Evolutionary conservation across 371 early-diverging fungal species (phyloP).

Genomic region (Cokeromyces recurvatus): DNA sequence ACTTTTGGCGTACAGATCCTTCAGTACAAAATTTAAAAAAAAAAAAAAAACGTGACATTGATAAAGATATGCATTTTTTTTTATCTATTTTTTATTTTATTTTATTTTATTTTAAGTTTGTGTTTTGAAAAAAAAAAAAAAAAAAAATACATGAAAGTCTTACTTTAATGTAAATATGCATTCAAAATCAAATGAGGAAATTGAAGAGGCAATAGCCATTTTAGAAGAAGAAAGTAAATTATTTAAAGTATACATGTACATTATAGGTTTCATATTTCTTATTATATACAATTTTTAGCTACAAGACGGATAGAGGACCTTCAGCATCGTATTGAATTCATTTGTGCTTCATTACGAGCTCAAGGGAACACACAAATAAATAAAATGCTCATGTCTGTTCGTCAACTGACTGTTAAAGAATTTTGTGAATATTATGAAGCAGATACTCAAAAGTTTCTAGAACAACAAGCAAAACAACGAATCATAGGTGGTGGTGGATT

Average conservation of each 20-base stretch:
- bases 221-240: constrained; percentile 5
- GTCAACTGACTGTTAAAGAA: constrained; percentile 25
- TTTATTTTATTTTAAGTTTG: no score
- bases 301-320: constrained; percentile 24
- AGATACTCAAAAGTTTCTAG: constrained; percentile 11
- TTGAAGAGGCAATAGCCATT: constrained; percentile 5
- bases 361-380: constrained; percentile 24
- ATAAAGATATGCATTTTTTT: no score
- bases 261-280: neutral
- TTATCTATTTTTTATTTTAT: no score
- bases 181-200: neutral
- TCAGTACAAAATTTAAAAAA: no score
- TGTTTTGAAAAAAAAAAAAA: no score
- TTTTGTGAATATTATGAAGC: constrained; percentile 26
- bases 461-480: constrained; percentile 4
- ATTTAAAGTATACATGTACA: neutral
- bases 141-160: no score
- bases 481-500: no score
- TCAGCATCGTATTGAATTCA: constrained; percentile 21
- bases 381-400: constrained; percentile 16
- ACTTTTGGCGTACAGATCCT: no score
- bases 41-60: no score
- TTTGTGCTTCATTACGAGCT: constrained; percentile 23
- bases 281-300: constrained; percentile 8
- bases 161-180: no score